Percentiles rank a stretch among this genome's conserved stretches.
Conservation (phyloP, 2,329 filamentous ascomycete species). For the Zelopaecilomyces penicillatus region DNA sequence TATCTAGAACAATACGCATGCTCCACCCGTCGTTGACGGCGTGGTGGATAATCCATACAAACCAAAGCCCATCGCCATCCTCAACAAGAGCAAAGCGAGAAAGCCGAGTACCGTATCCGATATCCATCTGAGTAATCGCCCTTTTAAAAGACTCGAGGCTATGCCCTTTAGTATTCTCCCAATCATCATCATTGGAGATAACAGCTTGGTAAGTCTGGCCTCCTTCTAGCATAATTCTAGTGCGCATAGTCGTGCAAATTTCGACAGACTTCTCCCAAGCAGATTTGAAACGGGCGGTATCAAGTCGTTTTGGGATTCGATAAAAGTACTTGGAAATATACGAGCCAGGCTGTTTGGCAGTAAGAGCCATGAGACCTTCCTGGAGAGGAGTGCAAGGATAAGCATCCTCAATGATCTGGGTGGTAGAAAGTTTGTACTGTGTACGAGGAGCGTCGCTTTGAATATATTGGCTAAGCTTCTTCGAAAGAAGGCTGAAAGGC, state of each 20-base stretch:
- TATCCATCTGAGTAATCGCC: neutral
- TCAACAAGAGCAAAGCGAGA: slow-evolving; percentile 5
- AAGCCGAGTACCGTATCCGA: slow-evolving; percentile 4
- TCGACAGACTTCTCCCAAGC: slow-evolving; percentile 13
- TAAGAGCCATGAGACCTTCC: slow-evolving; percentile 26
- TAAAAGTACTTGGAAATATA: slow-evolving; percentile 12
- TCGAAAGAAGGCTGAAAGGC: slow-evolving; percentile 3
- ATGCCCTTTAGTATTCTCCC: slow-evolving; percentile 1
- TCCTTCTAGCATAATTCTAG: slow-evolving; percentile 12
- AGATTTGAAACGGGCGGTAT: slow-evolving; percentile 9
- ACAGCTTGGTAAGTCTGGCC: slow-evolving; percentile 8
- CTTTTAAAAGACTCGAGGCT: slow-evolving; percentile 2
- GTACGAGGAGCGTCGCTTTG: neutral
- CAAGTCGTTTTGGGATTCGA: slow-evolving; percentile 3
- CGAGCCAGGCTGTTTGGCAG: slow-evolving; percentile 13
- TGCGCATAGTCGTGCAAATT: slow-evolving; percentile 12
- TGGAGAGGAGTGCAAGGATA: slow-evolving; percentile 31
- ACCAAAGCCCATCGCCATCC: slow-evolving; percentile 1
- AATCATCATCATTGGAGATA: slow-evolving; percentile 6
- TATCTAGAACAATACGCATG: slow-evolving; percentile 5
- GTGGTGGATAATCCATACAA: slow-evolving; percentile 13
- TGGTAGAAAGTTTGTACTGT: neutral
- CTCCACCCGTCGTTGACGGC: slow-evolving; percentile 14
- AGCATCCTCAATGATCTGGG: slow-evolving; percentile 19
- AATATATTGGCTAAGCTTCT: neutral